Evolutionary conservation across 2,329 filamentous ascomycete genomes (phyloP), one percentile per base, ranked within the genome.

Genomic region (Capronia coronata): DNA sequence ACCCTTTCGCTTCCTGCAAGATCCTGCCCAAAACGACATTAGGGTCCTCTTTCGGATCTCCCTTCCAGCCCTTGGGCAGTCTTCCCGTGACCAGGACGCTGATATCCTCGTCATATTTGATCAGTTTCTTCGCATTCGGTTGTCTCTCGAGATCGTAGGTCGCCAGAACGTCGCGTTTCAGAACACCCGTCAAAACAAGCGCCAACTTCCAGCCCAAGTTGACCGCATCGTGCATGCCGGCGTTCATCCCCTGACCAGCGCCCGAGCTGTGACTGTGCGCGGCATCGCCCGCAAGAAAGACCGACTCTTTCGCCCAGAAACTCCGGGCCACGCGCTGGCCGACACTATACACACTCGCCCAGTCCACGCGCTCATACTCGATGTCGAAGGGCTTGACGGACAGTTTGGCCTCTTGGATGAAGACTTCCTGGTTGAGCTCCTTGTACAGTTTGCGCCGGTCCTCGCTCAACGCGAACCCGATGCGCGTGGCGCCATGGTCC

Each of bases 401-500:
- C 2, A 64, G 62, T 25, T 68, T 65, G 3, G 69, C 68, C 51
- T 71, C 68, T 16, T 63, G 58, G 8, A 68, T 59, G 3, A 67
- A 68, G 8, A 66, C 65, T 13, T 64, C 66, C 40, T 67, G 59
- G 32, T 66, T 60, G 40, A 70, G 64, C 9, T 62, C 59, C 5
- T 61, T 47, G 51, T 69, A 70, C 10, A 64, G 57, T 43, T 64
- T 65, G 48, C 64, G 60, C 6, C 68, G 60, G 41, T 70, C 70
- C 0, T 70, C 64, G 2, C 68, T 75, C 55, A 75, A 72, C 0
- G 74, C 73, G 52, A 72, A 79, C 2, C 76, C 77, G 34, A 79
- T 76, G 4, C 76, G 68, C 0, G 74, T 77, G 0, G 69, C 71
- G 2, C 74, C 75, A 48, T 74, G 72, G 56, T 79, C 77, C 0